Evolutionary conservation across 805 yeast species (phyloP).

Genomic region (Lipomyces oligophaga): DNA sequence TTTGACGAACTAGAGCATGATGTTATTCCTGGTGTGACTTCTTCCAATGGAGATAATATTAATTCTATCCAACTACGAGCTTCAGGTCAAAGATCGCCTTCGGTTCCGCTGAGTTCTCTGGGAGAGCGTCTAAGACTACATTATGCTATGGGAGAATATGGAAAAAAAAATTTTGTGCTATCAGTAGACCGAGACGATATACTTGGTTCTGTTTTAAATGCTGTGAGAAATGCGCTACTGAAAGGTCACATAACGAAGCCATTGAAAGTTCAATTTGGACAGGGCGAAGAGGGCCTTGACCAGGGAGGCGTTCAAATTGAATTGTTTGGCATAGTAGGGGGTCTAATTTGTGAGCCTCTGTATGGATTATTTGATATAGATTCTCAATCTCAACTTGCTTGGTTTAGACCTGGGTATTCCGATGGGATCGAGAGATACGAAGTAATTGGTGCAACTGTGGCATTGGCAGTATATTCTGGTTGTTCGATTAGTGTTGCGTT

Average conservation of each 20-base stretch:
- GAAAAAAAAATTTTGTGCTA: conserved; percentile 22
- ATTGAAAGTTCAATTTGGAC: conserved; percentile 29
- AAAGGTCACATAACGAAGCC: conserved; percentile 28
- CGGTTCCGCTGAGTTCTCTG: neutral
- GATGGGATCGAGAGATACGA: conserved; percentile 29
- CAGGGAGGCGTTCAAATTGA: conserved; percentile 37
- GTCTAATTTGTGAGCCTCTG: conserved; percentile 21
- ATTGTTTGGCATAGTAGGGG: conserved; percentile 32
- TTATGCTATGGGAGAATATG: conserved; percentile 11
- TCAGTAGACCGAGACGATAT: conserved; percentile 28
- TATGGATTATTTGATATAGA: conserved; percentile 27
- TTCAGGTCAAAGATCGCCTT: neutral
- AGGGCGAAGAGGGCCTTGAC: conserved; percentile 35
- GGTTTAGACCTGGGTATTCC: conserved; percentile 31
- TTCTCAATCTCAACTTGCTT: conserved; percentile 22
- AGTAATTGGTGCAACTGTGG: conserved; percentile 32
- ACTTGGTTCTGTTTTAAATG: conserved; percentile 21
- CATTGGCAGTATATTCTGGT: conserved; percentile 35
- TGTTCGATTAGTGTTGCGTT: conserved; percentile 33
- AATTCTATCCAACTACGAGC: neutral
- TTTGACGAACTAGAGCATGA: neutral
- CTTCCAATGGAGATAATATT: conserved; percentile 3
- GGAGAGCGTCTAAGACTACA: conserved; percentile 10
- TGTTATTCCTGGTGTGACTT: conserved; percentile 4
- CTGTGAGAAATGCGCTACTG: conserved; percentile 17